Conservation (phyloP, 2,329 filamentous ascomycete species). For the Dactylellina parvicollis region DNA sequence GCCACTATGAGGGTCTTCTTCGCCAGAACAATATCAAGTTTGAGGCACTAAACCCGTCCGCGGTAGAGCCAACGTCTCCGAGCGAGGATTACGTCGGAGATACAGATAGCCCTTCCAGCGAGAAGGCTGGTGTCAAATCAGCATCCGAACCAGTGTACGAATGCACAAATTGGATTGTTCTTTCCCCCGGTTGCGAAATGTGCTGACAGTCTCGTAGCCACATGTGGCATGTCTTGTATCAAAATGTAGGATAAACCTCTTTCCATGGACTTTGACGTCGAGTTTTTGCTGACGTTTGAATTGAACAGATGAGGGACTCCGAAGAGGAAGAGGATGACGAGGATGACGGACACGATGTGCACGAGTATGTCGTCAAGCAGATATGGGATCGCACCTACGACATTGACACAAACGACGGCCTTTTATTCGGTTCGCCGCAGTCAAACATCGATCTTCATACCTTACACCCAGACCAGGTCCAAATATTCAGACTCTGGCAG, state of each 20-base stretch:
- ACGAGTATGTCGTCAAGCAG: constrained; percentile 62
- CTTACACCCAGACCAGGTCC: constrained; percentile 71
- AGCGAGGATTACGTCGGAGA: constrained; percentile 54
- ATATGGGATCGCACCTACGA: constrained; percentile 63
- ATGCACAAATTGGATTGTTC: neutral
- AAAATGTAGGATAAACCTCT: constrained; percentile 60
- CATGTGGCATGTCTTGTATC: constrained; percentile 64
- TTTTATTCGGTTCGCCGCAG: constrained; percentile 66
- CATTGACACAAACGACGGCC: constrained; percentile 63
- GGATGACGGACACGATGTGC: constrained; percentile 59
- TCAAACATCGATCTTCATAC: constrained; percentile 63
- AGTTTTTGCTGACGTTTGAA: neutral
- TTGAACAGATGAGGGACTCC: constrained; percentile 53
- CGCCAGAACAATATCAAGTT: constrained; percentile 75
- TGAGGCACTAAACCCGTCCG: constrained; percentile 70
- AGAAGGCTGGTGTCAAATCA: constrained; percentile 6
- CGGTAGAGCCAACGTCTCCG: constrained; percentile 61
- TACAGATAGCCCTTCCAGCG: constrained; percentile 53
- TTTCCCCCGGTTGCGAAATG: constrained; percentile 2
- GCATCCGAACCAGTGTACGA: constrained; percentile 9
- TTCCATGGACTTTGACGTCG: neutral
- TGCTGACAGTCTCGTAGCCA: constrained; percentile 61
- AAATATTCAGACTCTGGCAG: constrained; percentile 79
- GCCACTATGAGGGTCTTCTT: constrained; percentile 74
- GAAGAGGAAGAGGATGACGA: constrained; percentile 57